Conservation (phyloP, 768 basidiomycete species). For the Auriscalpium vulgare region DNA sequence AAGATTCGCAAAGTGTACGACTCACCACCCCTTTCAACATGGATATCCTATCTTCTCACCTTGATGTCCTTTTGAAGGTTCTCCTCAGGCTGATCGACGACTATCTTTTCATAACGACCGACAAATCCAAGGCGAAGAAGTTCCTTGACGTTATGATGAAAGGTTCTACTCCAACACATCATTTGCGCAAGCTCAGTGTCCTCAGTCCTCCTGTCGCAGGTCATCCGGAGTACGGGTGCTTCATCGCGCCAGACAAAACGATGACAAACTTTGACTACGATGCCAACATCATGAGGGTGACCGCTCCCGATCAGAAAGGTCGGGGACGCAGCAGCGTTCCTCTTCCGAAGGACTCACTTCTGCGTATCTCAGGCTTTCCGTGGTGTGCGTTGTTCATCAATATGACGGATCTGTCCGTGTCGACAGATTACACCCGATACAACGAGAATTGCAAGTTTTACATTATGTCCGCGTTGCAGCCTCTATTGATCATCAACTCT, state of each 20-base stretch:
- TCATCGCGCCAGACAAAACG: conserved; percentile 83
- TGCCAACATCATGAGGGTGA: conserved; percentile 43
- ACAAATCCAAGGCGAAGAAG: conserved; percentile 42
- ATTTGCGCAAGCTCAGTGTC: background rate
- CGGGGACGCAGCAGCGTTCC: conserved; percentile 6
- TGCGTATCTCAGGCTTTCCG: conserved; percentile 56
- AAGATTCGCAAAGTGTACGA: conserved; percentile 52
- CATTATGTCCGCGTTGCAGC: background rate
- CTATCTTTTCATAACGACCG: conserved; percentile 82
- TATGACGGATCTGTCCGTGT: conserved; percentile 67
- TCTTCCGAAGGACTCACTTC: background rate
- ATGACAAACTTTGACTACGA: conserved; percentile 76
- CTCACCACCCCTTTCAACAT: background rate
- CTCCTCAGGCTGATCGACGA: conserved; percentile 90
- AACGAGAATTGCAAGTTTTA: conserved; percentile 44
- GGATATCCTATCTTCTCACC: background rate
- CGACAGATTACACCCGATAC: conserved; percentile 72
- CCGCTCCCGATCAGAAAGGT: conserved; percentile 38
- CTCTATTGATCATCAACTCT: conserved; percentile 2
- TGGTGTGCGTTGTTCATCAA: conserved; percentile 90
- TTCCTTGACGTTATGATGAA: conserved; percentile 74
- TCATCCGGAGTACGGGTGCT: conserved; percentile 92
- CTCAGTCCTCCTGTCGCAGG: conserved; percentile 33
- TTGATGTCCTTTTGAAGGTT: conserved; percentile 35
- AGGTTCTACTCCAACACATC: conserved; percentile 34